Base-by-base conservation (phyloP, 1,284 basidiomycete species). In the Clitocybe nebularis region DNA sequence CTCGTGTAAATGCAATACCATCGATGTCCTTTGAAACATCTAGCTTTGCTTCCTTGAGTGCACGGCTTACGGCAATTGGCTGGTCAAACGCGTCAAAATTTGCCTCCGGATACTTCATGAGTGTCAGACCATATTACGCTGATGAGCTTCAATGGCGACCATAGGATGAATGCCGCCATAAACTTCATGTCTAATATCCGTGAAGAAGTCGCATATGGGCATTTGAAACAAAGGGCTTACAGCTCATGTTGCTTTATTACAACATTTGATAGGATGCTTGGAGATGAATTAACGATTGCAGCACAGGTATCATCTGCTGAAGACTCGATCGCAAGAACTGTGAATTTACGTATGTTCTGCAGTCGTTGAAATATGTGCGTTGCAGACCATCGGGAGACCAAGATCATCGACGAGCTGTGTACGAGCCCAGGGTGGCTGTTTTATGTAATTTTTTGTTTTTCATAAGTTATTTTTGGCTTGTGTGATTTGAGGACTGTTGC, bases 261-360 rank as follows among this genome's bases (percentile, higher is more conserved):
- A 5, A 93, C 75, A 61, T 91, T 93, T 3, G 89, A 81, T 37
- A 89, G 75, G 36, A 96, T 82, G 43, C 71, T 54, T 6, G 79
- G 72, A 16, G 77, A 65, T 1, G 81, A 84, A 21, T 76, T 75
- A 36, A 95, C 84, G 41, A 96, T 71, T 1, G 91, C 85, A 11
- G 83, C 89, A 55, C 90, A 93, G 1, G 90, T 87, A 59, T 95
- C 93, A 62, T 96, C 93, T 4, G 92, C 92, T 8, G 89, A 92
- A 0, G 86, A 79, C 59, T 89, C 85, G 25, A 96, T 62, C 0
- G 83, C 92, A 10, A 96, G 79, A 2, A 95, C 82, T 2, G 77
- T 83, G 53, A 85, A 80, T 3, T 35, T 16, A 21, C 64, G 62
- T 8, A 23, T 26, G 17, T 14, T 14, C 16, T 39, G 39, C n/a